Conservation (phyloP, 352 stramenopile species). For the Nothophytophthora sp. region DNA sequence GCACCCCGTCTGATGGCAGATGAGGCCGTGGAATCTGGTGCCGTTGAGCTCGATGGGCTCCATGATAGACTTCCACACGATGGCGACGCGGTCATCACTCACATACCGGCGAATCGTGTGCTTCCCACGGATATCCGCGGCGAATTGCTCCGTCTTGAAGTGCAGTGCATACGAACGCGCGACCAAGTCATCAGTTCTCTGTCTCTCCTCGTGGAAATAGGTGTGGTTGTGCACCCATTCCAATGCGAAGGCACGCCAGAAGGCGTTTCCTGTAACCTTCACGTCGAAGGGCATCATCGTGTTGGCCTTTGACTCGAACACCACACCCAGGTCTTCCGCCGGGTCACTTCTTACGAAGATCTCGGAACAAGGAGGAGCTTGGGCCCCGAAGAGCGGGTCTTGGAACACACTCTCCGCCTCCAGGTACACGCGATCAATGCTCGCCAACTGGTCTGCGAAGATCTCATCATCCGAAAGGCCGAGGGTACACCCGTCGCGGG, state of each 20-base stretch:
- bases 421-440: conserved; percentile 14
- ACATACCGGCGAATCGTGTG: conserved; percentile 44
- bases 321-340: conserved; percentile 16
- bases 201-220: conserved; percentile 26
- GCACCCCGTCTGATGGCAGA: conserved; percentile 36
- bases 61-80: conserved; percentile 51
- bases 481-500: not conserved
- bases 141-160: conserved; percentile 20
- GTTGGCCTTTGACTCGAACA: conserved; percentile 33
- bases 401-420: conserved; percentile 20
- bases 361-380: conserved; percentile 10
- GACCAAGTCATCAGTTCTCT: conserved; percentile 25
- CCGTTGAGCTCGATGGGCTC: conserved; percentile 40
- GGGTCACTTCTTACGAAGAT: conserved; percentile 14
- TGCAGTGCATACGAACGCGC: conserved; percentile 21
- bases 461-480: conserved; percentile 24
- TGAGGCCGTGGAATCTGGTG: conserved; percentile 26
- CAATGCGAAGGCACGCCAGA: conserved; percentile 41
- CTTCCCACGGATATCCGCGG: conserved; percentile 41
- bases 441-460: conserved; percentile 26
- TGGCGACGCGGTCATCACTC: conserved; percentile 23
- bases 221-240: conserved; percentile 26
- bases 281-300: conserved; percentile 39
- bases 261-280: conserved; percentile 18
- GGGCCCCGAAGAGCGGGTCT: conserved; percentile 13